Evolutionary conservation across 139 green algal genomes (phyloP).

Genomic region (Yamagishiella unicocca): DNA sequence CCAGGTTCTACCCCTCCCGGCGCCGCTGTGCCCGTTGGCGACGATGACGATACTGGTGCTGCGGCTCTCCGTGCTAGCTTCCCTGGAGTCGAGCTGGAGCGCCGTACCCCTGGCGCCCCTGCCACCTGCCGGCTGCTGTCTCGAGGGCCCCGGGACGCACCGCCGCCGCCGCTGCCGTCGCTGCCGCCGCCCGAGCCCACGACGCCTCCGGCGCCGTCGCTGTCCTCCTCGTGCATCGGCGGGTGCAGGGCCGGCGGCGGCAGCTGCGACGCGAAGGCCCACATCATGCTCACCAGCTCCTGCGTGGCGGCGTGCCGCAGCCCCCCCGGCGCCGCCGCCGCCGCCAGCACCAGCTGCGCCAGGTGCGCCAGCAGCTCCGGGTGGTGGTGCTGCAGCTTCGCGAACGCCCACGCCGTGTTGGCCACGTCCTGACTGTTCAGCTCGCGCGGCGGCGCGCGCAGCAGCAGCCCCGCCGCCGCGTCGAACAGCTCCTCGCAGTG

Average conservation of each 20-base stretch:
- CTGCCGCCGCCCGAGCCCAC: neutral
- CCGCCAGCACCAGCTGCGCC: neutral
- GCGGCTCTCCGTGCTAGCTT: no score
- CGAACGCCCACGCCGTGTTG: conserved; percentile 61
- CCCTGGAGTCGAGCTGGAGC: no score
- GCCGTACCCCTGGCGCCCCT: no score
- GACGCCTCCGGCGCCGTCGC: neutral
- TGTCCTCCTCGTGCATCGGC: neutral
- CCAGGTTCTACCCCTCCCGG: neutral
- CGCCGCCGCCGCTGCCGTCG: neutral
- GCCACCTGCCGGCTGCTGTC: no score
- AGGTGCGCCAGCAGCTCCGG: neutral
- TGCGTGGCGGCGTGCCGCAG: conserved; percentile 22
- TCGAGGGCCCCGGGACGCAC: no score
- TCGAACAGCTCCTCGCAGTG: conserved; percentile 31
- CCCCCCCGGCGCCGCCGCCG: neutral
- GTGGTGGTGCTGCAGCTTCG: conserved; percentile 54
- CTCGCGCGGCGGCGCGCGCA: neutral
- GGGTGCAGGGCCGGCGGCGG: neutral
- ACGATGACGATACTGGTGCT: neutral
- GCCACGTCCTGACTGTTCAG: conserved; percentile 55
- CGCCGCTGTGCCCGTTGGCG: conserved; percentile 4
- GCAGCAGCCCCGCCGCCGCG: conserved; percentile 30
- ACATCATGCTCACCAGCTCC: conserved; percentile 65
- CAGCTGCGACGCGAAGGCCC: conserved; percentile 52